Evolutionary conservation across 164 flowering plant genomes (phyloP).

Genomic region (Cinnamomum micranthum): DNA sequence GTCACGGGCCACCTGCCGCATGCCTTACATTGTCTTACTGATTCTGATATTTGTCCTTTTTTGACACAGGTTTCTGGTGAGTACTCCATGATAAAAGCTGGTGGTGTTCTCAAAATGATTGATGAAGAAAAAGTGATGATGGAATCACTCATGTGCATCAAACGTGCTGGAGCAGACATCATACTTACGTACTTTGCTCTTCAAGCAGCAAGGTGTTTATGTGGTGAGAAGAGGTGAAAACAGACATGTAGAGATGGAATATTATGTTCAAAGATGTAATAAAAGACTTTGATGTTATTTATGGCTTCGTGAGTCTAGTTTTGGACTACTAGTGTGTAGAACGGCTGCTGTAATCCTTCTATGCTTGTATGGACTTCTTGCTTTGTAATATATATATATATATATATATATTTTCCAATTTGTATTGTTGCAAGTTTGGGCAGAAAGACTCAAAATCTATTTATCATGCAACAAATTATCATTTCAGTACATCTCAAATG

Average conservation of each 20-base stretch:
- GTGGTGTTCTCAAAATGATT: constrained; percentile 81
- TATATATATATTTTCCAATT: too few species aligned
- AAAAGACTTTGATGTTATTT: neutral
- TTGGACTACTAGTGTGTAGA: neutral
- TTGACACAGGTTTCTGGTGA: constrained; percentile 81
- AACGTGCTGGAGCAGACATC: constrained; percentile 92
- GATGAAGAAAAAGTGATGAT: constrained; percentile 93
- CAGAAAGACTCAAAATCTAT: constrained; percentile 17
- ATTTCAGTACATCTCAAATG: constrained; percentile 12
- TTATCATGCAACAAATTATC: constrained; percentile 15
- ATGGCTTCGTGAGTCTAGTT: neutral
- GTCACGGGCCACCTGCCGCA: constrained; percentile 7
- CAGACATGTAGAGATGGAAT: neutral
- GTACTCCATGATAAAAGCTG: constrained; percentile 96
- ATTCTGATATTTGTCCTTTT: constrained; percentile 1
- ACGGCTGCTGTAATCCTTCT: neutral
- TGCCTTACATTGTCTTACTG: neutral
- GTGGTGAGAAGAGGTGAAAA: constrained; percentile 70
- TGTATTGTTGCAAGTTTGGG: neutral
- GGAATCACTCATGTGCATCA: constrained; percentile 90
- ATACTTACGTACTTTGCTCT: constrained; percentile 90
- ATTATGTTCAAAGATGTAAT: neutral
- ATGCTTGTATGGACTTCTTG: neutral
- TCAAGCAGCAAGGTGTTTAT: constrained; percentile 78
- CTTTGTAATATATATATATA: neutral